Evolutionary conservation across 768 basidiomycete species (phyloP).

Genomic region (Mycena capillaripes): DNA sequence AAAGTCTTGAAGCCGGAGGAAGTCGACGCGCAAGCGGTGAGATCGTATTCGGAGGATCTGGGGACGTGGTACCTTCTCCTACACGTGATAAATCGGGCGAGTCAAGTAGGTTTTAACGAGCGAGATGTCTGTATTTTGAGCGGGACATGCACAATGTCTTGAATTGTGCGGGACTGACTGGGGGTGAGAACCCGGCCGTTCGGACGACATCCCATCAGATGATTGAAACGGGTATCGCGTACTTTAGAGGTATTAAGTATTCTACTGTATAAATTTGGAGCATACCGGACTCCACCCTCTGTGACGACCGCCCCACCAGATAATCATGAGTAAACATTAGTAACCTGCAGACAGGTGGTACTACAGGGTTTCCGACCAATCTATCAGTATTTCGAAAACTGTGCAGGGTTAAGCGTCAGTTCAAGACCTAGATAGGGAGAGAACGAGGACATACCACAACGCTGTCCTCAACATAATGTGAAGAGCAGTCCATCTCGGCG

Average conservation of each 20-base stretch:
- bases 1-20: slow-evolving; percentile 19
- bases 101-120: slow-evolving; percentile 10
- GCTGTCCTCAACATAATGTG: slow-evolving; percentile 39
- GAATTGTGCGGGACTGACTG: neutral
- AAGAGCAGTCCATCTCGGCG: slow-evolving; percentile 38
- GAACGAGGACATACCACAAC: slow-evolving; percentile 31
- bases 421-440: neutral
- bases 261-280: neutral
- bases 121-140: slow-evolving; percentile 3
- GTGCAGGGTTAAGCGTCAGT: neutral
- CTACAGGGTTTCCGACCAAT: slow-evolving; percentile 13
- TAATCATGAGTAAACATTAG: slow-evolving; percentile 11
- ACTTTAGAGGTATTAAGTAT: no score
- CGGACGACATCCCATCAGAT: neutral
- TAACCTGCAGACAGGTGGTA: slow-evolving; percentile 17
- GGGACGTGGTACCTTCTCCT: slow-evolving; percentile 30
- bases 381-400: slow-evolving; percentile 37
- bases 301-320: neutral
- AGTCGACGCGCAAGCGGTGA: slow-evolving; percentile 32
- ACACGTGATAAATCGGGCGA: slow-evolving; percentile 10
- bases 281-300: neutral
- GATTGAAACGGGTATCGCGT: no score
- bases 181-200: slow-evolving; percentile 5
- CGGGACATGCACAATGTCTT: neutral
- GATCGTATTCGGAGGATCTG: slow-evolving; percentile 29